Evolutionary conservation across 2,329 filamentous ascomycete genomes (phyloP).

Genomic region (Xylariaceae sp.): DNA sequence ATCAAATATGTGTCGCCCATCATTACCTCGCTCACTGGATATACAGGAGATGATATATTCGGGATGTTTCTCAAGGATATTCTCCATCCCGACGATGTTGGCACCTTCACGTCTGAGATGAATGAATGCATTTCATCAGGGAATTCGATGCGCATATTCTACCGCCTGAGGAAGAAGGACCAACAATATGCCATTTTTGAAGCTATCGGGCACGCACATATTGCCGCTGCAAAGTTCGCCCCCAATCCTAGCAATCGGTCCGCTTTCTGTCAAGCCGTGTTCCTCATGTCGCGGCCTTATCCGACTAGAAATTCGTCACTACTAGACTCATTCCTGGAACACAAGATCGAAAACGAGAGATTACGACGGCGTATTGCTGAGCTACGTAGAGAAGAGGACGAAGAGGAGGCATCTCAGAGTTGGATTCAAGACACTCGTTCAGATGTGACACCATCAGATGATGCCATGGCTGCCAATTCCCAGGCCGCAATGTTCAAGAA

Average conservation of each 20-base stretch:
- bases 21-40: constrained; percentile 69
- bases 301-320: constrained; percentile 81
- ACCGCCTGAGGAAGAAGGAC: constrained; percentile 73
- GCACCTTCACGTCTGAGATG: constrained; percentile 80
- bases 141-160: constrained; percentile 78
- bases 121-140: constrained; percentile 82
- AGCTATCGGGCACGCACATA: constrained; percentile 86
- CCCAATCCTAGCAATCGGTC: constrained; percentile 61
- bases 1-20: constrained; percentile 85
- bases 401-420: constrained; percentile 67
- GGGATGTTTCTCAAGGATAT: constrained; percentile 75
- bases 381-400: constrained; percentile 77
- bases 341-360: constrained; percentile 94
- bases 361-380: constrained; percentile 79
- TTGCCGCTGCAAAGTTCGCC: constrained; percentile 63
- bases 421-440: constrained; percentile 55
- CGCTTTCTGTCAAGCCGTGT: constrained; percentile 80
- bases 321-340: constrained; percentile 88
- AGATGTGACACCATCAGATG: constrained; percentile 50
- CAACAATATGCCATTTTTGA: constrained; percentile 77
- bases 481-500: constrained; percentile 32
- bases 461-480: constrained; percentile 37
- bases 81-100: constrained; percentile 80
- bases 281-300: constrained; percentile 88
- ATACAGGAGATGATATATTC: constrained; percentile 63